Percentiles rank a stretch among this genome's conserved stretches.
Evolutionary conservation across 192 early-diverging fungal species (phyloP).

Genomic region (Podila horticola): DNA sequence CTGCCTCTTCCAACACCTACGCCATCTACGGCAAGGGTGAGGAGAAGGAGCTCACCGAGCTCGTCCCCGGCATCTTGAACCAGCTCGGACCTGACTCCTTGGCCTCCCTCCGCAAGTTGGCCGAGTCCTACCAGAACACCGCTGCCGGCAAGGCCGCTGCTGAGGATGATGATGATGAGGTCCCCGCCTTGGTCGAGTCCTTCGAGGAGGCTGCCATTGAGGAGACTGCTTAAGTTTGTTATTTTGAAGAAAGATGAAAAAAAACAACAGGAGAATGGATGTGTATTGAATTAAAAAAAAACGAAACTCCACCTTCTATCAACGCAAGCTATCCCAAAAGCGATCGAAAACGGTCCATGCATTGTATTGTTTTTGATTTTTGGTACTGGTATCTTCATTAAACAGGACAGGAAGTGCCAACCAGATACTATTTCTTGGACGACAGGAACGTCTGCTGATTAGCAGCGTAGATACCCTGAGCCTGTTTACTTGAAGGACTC

Average conservation of each 20-base stretch:
- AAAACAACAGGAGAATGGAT: conserved; percentile 6
- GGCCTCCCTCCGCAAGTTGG: conserved; percentile 85
- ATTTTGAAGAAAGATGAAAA: neutral
- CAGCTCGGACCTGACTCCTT: conserved; percentile 93
- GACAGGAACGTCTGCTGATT: conserved; percentile 4
- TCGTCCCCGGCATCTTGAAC: conserved; percentile 81
- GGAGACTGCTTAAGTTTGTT: conserved; percentile 45
- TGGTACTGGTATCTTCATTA: neutral
- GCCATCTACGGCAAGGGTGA: conserved; percentile 88
- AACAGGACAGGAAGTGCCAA: neutral
- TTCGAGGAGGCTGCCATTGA: conserved; percentile 62
- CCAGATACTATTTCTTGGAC: neutral
- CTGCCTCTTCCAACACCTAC: conserved; percentile 92
- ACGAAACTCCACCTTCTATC: too few species aligned
- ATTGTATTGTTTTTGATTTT: neutral
- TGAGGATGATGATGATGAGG: conserved; percentile 87
- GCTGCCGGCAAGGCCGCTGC: conserved; percentile 63
- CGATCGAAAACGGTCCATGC: too few species aligned
- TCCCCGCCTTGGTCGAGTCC: conserved; percentile 91
- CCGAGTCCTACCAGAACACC: conserved; percentile 82
- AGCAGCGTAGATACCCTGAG: neutral
- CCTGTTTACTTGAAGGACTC: conserved; percentile 1
- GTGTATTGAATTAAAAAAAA: neutral
- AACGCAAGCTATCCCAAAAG: too few species aligned
- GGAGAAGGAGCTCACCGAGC: conserved; percentile 88